Evolutionary conservation across 768 basidiomycete species (phyloP), one percentile per base, ranked within the genome.

Genomic region (Lactifluus piperatus): DNA sequence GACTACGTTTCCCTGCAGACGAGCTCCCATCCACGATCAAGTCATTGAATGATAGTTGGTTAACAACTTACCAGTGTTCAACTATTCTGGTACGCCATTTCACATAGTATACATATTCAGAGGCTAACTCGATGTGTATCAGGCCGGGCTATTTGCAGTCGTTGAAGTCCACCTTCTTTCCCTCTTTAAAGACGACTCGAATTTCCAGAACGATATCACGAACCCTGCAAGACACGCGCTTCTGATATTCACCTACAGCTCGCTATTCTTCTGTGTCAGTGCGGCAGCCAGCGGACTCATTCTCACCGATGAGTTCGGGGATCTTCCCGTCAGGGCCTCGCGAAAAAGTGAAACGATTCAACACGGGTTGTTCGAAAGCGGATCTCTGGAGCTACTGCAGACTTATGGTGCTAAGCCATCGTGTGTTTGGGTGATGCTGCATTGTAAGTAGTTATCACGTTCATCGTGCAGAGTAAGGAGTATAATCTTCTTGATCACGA

Each of bases 21-120:
- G 62, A 63, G 22, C 62, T 63, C 26, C 62, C 62, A 4, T 51
- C 62, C 43, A 63, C 62, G 3, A 44, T 63, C 36, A 63, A 63
- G 27, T 60, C 62, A 9, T 30, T 63, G 37, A 63, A 63, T 24
- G 62, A 61, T 13, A 44, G 62, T 30, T 63, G 62, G 62, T 30
- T 63, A 29, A 30, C 58, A 30, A 63, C 58, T 6, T 63, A 60
- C 45, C 62, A 63, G 37, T 56, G 59, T 49, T 55, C 62, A 27
- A 51, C 55, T 2, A 29, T 54, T 16, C 34, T 63, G 34, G 59
- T 63, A 16, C 51, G 62, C 27, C 16, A 14, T 18, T 41, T 29
- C 10, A 44, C n/a, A 16, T 22, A 37, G 45, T 3, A 11, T n/a
- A 16, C 26, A 13, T 11, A 32, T 5, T 11, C 5, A 22, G 32